Evolutionary conservation across 148 eudicot species (phyloP).

Genomic region (Nyssa sinensis): DNA sequence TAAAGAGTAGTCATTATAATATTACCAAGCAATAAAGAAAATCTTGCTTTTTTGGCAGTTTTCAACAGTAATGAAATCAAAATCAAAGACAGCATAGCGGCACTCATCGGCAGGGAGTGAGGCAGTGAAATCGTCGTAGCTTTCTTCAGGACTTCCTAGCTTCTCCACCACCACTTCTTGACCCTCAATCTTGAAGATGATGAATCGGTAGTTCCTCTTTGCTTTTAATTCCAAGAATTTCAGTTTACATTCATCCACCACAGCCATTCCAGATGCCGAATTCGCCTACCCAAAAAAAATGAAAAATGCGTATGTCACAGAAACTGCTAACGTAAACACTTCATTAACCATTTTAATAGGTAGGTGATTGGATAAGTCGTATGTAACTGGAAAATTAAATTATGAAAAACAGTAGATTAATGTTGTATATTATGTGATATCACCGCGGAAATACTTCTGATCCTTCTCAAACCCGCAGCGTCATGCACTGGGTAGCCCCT

Average conservation of each 20-base stretch:
- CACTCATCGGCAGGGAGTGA: constrained; percentile 80
- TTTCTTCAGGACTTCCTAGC: constrained; percentile 59
- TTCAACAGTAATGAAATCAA: constrained; percentile 74
- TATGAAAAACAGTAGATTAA: no score
- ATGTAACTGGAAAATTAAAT: no score
- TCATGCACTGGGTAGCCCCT: no score
- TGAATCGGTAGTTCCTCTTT: constrained; percentile 59
- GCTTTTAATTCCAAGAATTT: constrained; percentile 70
- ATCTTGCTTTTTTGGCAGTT: constrained; percentile 93
- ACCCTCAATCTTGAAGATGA: constrained; percentile 62
- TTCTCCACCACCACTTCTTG: constrained; percentile 80
- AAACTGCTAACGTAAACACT: background rate
- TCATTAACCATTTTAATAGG: no score
- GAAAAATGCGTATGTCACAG: background rate
- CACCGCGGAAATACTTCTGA: no score
- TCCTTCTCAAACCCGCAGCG: no score
- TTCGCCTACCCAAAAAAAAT: constrained; percentile 46
- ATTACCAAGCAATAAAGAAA: constrained; percentile 82
- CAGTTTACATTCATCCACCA: constrained; percentile 72
- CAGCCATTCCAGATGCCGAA: constrained; percentile 81
- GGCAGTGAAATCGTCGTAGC: constrained; percentile 62
- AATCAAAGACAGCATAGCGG: constrained; percentile 82
- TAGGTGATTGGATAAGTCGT: no score
- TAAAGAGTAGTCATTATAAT: no score
- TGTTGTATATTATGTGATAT: no score